phyloP scores from a whole-genome alignment of 176 grass and related monocot species.

The Bromus sterilis region DNA sequence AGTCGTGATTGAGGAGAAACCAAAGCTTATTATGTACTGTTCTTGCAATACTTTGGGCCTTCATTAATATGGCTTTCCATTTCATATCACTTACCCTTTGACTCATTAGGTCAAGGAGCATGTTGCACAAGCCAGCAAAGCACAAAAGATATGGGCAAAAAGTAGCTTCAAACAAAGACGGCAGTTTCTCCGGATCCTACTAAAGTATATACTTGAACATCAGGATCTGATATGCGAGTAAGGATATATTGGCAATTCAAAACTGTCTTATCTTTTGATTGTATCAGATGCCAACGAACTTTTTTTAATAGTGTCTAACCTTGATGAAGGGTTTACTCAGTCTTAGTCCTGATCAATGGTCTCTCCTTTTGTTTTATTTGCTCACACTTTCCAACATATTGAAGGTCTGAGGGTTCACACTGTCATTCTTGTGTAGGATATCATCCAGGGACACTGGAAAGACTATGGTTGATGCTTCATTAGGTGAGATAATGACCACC shows the following conservation, averaged over 20 bases:
- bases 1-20: background rate
- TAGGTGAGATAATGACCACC: slow-evolving; percentile 99
- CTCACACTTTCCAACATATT: background rate
- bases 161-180: slow-evolving; percentile 96
- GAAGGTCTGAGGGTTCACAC: background rate
- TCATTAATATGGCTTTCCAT: background rate
- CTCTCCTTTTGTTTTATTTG: background rate
- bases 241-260: slow-evolving; percentile 25
- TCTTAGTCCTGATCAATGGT: background rate
- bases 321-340: background rate
- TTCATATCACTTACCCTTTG: background rate
- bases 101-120: slow-evolving; percentile 70
- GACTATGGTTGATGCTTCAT: slow-evolving; percentile 96
- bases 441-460: slow-evolving; percentile 96
- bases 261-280: background rate
- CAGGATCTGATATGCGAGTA: slow-evolving; percentile 99
- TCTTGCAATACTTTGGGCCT: background rate
- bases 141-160: slow-evolving; percentile 90
- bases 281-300: background rate
- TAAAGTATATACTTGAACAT: slow-evolving; percentile 99
- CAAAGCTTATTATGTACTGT: background rate
- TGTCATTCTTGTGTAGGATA: slow-evolving; percentile 42
- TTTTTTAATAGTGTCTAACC: background rate
- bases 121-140: slow-evolving; percentile 88
- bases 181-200: slow-evolving; percentile 80